These are phyloP conservation scores for Penicillium palitans DNA, from an alignment of 2,329 filamentous ascomycete species.

Conservation along the genomic window DNA sequence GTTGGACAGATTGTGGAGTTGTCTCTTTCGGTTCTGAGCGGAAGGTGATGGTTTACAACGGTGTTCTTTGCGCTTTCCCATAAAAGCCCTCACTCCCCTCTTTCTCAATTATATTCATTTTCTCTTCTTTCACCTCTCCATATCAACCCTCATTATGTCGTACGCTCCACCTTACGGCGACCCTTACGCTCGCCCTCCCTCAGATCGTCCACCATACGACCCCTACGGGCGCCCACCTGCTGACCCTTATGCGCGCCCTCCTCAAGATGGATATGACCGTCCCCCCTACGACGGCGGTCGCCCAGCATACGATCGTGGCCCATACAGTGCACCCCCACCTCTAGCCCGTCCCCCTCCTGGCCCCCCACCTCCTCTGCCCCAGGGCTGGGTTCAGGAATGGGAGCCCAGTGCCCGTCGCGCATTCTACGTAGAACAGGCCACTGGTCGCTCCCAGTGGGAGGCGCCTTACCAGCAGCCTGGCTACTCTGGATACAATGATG, in stretches of 20 bases:
- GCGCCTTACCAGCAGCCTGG: conserved; percentile 44
- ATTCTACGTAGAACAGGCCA: conserved; percentile 64
- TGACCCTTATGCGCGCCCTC: conserved; percentile 16
- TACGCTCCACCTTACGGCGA: conserved; percentile 22
- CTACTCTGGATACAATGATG: conserved; percentile 25
- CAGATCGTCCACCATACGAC: conserved; percentile 16
- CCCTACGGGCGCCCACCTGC: conserved; percentile 13
- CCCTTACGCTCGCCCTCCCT: conserved; percentile 27
- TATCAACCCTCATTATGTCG: conserved; percentile 17
- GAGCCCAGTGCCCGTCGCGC: conserved; percentile 62
- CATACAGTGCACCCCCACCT: conserved; percentile 29
- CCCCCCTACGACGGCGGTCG: conserved; percentile 29
- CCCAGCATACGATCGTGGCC: conserved; percentile 31
- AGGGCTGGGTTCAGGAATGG: conserved; percentile 65
- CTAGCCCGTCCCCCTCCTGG: conserved; percentile 35
- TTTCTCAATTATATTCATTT: background rate
- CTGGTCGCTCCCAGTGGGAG: conserved; percentile 66
- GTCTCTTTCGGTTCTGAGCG: conserved; percentile 16
- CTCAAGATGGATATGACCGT: conserved; percentile 12
- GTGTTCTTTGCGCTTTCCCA: conserved; percentile 6
- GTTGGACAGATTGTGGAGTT: conserved; percentile 3
- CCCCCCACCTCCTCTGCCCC: conserved; percentile 54
- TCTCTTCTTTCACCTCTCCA: background rate
- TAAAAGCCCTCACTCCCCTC: conserved; percentile 13
- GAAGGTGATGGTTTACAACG: conserved; percentile 12